These are phyloP conservation scores for Bisporella sp. DNA, from an alignment of 2,329 filamentous ascomycete species.

Conservation along the genomic window DNA sequence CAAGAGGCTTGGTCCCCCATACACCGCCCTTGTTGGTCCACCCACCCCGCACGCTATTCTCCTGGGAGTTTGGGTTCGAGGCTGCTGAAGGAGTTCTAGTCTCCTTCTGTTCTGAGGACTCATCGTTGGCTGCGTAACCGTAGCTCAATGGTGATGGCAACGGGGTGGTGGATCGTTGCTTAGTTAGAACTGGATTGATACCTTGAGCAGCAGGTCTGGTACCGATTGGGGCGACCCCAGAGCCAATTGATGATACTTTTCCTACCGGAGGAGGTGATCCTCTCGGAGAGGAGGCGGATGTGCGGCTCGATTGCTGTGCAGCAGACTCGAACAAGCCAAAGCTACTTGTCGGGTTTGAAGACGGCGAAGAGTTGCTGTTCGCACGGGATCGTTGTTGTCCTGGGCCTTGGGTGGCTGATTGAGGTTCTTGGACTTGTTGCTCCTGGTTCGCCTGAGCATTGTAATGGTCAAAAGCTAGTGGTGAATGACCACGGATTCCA, in stretches of 20 bases:
- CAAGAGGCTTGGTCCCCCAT: constrained; percentile 80
- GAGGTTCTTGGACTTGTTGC: constrained; percentile 35
- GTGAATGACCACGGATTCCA: constrained; percentile 69
- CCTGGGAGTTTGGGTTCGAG: constrained; percentile 46
- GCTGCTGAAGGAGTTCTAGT: constrained; percentile 43
- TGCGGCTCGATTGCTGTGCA: constrained; percentile 64
- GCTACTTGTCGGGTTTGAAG: constrained; percentile 54
- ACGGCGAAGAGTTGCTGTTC: constrained; percentile 81
- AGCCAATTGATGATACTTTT: constrained; percentile 44
- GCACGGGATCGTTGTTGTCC: constrained; percentile 51
- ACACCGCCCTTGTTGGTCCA: constrained; percentile 74
- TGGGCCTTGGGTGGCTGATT: constrained; percentile 35
- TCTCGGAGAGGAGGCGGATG: constrained; percentile 79
- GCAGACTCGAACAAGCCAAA: constrained; percentile 55
- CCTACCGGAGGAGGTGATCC: constrained; percentile 70
- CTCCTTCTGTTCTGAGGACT: constrained; percentile 35
- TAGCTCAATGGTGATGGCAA: constrained; percentile 82
- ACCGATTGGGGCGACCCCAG: constrained; percentile 83
- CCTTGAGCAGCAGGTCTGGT: constrained; percentile 57
- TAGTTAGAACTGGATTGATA: neutral
- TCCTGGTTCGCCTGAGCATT: constrained; percentile 32
- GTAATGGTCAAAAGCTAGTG: constrained; percentile 69
- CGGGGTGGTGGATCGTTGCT: constrained; percentile 71
- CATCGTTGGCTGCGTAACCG: constrained; percentile 55
- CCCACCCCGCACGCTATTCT: constrained; percentile 40